Evolutionary conservation across 1,284 basidiomycete species (phyloP).

Genomic region (Malassezia brasiliensis): DNA sequence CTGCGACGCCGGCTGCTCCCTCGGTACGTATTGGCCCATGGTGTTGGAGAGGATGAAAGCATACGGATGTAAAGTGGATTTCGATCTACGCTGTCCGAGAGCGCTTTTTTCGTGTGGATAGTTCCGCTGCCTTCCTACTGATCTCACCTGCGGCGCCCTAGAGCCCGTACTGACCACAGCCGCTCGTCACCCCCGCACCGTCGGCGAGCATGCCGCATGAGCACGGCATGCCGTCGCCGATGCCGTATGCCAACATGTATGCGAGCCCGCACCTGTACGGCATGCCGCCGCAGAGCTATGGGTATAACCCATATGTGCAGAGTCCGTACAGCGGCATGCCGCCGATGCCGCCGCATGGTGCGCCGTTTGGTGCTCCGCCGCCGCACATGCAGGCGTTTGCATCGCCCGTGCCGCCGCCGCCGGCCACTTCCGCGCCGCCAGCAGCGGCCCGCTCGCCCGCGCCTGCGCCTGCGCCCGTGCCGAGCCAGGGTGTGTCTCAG

Average conservation of each 20-base stretch:
- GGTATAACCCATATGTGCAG: background rate
- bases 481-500: constrained; percentile 12
- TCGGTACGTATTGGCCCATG: constrained; percentile 4
- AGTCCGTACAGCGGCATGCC: background rate
- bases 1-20: no score
- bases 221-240: background rate
- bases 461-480: constrained; percentile 18
- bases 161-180: background rate
- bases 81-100: constrained; percentile 56
- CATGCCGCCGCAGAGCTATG: constrained; percentile 2
- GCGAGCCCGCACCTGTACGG: constrained; percentile 9
- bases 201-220: background rate
- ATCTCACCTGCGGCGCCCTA: constrained; percentile 32
- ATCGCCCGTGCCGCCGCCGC: background rate
- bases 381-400: constrained; percentile 21
- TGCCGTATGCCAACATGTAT: constrained; percentile 8
- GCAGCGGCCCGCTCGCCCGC: background rate
- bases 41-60: constrained; percentile 48
- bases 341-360: constrained; percentile 1
- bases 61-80: constrained; percentile 59
- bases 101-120: constrained; percentile 63
- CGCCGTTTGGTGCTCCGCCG: constrained; percentile 20
- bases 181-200: background rate
- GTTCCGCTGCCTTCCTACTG: constrained; percentile 67
- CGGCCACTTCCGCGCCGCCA: no score